Evolutionary conservation across 2,329 filamentous ascomycete species (phyloP).

Genomic region (Lithohypha guttulata): DNA sequence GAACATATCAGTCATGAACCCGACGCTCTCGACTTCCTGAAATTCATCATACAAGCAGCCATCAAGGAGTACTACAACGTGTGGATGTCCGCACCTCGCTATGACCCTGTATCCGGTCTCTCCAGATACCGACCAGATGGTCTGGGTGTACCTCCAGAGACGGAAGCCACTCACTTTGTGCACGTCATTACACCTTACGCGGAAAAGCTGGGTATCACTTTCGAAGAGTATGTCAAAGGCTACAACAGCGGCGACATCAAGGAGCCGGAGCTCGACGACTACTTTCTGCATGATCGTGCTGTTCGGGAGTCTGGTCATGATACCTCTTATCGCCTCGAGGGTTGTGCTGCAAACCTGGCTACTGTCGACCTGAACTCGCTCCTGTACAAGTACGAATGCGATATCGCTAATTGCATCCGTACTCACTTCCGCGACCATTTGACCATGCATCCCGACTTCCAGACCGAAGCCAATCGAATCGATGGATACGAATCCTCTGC

Average conservation of each 20-base stretch:
- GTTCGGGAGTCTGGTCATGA: slow-evolving; percentile 96
- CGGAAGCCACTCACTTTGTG: slow-evolving; percentile 74
- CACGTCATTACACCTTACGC: slow-evolving; percentile 74
- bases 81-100: slow-evolving; percentile 69
- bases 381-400: slow-evolving; percentile 92
- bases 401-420: slow-evolving; percentile 80
- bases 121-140: slow-evolving; percentile 79
- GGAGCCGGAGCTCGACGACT: slow-evolving; percentile 85
- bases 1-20: slow-evolving; percentile 84
- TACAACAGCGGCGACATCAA: slow-evolving; percentile 70
- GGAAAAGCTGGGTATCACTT: slow-evolving; percentile 70
- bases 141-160: slow-evolving; percentile 79
- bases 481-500: slow-evolving; percentile 71
- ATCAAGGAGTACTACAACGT: slow-evolving; percentile 95
- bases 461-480: slow-evolving; percentile 52
- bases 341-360: slow-evolving; percentile 74
- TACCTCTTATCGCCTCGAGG: slow-evolving; percentile 86
- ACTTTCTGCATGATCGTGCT: slow-evolving; percentile 91
- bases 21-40: slow-evolving; percentile 69
- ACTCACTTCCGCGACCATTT: slow-evolving; percentile 74
- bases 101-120: slow-evolving; percentile 66
- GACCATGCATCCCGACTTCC: slow-evolving; percentile 72
- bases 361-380: slow-evolving; percentile 92
- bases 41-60: slow-evolving; percentile 68
- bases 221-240: slow-evolving; percentile 72